Conservation (phyloP, 208 protist genomes). For the Angomonas desouzai region DNA sequence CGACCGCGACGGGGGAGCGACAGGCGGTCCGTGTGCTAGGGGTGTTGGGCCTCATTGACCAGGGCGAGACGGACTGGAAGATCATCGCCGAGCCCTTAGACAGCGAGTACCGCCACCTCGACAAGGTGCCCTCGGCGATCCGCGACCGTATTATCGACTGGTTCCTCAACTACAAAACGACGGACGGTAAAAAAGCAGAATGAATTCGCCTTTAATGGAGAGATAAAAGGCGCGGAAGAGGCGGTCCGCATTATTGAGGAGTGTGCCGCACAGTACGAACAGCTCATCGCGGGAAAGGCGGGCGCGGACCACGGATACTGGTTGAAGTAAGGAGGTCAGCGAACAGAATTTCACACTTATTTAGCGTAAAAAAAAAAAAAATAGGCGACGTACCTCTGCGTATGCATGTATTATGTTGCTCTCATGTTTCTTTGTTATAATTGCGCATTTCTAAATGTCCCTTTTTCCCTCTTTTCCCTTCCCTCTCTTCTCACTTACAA, state of each 20-base stretch:
- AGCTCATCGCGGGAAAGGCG: slow-evolving; percentile 30
- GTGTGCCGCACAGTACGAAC: slow-evolving; percentile 58
- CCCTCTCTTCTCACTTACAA: too few species aligned
- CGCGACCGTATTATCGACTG: slow-evolving; percentile 64
- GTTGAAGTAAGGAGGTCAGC: slow-evolving; percentile 18
- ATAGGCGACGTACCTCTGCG: too few species aligned
- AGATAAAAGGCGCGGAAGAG: slow-evolving; percentile 51
- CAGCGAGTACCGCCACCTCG: slow-evolving; percentile 26
- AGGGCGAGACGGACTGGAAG: slow-evolving; percentile 94
- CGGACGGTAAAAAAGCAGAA: slow-evolving; percentile 90
- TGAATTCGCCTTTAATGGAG: slow-evolving; percentile 68
- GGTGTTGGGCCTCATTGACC: slow-evolving; percentile 84
- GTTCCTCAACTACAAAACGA: slow-evolving; percentile 92
- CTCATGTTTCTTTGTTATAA: neutral
- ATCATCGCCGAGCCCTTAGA: slow-evolving; percentile 58
- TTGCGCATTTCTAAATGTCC: too few species aligned
- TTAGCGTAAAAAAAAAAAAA: slow-evolving; percentile 3
- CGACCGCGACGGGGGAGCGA: slow-evolving; percentile 35
- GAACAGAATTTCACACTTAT: neutral
- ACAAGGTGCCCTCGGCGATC: slow-evolving; percentile 48
- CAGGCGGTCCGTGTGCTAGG: slow-evolving; percentile 80
- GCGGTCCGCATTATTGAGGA: slow-evolving; percentile 58
- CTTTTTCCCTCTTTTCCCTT: slow-evolving; percentile 15
- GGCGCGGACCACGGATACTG: slow-evolving; percentile 50
- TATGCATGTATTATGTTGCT: neutral